Percentiles rank a stretch among this genome's conserved stretches.
Conservation (phyloP, 805 yeast species). For the Pichia membranifaciens region DNA sequence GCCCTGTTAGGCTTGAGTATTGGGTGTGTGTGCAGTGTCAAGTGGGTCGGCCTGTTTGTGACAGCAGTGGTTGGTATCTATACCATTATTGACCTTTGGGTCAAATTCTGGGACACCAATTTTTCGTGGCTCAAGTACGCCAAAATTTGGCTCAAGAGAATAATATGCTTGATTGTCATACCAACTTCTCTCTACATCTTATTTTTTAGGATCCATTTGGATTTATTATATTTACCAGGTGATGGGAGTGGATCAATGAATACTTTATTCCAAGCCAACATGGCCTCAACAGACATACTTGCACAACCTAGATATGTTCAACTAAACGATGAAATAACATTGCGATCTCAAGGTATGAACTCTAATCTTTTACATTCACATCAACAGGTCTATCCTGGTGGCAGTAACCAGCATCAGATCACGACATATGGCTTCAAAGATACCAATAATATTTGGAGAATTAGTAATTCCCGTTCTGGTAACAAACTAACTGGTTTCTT, state of each 20-base stretch:
- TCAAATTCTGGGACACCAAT: conserved; percentile 70
- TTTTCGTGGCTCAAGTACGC: conserved; percentile 45
- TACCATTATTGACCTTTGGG: conserved; percentile 85
- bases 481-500: conserved; percentile 28
- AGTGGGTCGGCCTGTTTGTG: conserved; percentile 84
- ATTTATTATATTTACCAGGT: conserved; percentile 65
- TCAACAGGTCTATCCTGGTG: conserved; percentile 77
- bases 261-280: conserved; percentile 82
- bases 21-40: conserved; percentile 80
- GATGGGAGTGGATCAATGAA: conserved; percentile 90
- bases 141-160: conserved; percentile 64
- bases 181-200: conserved; percentile 60
- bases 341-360: conserved; percentile 66
- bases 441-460: conserved; percentile 70
- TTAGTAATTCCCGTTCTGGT: conserved; percentile 32
- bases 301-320: conserved; percentile 65
- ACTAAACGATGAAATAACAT: conserved; percentile 54
- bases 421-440: conserved; percentile 92
- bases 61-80: conserved; percentile 85
- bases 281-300: conserved; percentile 59
- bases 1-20: conserved; percentile 57
- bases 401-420: conserved; percentile 89
- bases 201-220: conserved; percentile 72
- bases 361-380: conserved; percentile 86
- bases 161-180: conserved; percentile 53